Base-by-base conservation (phyloP, 2,329 filamentous ascomycete species). In the Epichloe sibirici region DNA sequence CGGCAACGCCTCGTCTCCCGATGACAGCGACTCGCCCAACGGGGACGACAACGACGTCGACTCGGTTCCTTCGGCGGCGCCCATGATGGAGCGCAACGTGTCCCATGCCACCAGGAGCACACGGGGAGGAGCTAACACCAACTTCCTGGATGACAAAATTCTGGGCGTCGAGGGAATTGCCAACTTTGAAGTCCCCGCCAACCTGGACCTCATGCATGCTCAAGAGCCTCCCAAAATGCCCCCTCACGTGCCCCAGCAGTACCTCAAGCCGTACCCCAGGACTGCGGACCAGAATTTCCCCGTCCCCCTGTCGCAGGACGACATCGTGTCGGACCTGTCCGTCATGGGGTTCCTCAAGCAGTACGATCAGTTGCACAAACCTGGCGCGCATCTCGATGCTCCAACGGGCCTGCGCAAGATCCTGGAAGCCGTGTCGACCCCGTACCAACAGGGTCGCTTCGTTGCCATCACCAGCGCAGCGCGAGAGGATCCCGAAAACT, bases 71-170 rank as follows among this genome's bases (percentile, higher is more conserved):
- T 72, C 75, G 5, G 79, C 75, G 5, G 79, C 78, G 1, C 73
- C 74, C 13, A 70, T 70, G 51, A 84, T 84, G 81, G 81, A 84
- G 63, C 75, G 81, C 37, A 78, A 81, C 55, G 74, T 77, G 12
- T 84, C 81, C 9, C 81, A 85, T 55, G 78, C 78, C 12, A 85
- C 82, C 17, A 72, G 81, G 44, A 84, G 80, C 65, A 83, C 78
- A 21, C 74, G 81, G 25, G 78, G 71, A n/a, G 69, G 67, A 28
- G 69, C 73, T 13, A 71, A 72, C 55, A 73, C 76, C 51, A 81
- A 79, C 59, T 78, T 79, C 55, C 61, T 75, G 38, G 79, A 82
- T 56, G 76, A 79, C 61, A 78, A 75, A 59, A 68, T 79, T 40
- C 69, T 81, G 12, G 81, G 81, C 13, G 71, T 83, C 31, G 81